Conservation (phyloP, 495 filamentous ascomycete genomes). For the Xylaria intraflava region DNA sequence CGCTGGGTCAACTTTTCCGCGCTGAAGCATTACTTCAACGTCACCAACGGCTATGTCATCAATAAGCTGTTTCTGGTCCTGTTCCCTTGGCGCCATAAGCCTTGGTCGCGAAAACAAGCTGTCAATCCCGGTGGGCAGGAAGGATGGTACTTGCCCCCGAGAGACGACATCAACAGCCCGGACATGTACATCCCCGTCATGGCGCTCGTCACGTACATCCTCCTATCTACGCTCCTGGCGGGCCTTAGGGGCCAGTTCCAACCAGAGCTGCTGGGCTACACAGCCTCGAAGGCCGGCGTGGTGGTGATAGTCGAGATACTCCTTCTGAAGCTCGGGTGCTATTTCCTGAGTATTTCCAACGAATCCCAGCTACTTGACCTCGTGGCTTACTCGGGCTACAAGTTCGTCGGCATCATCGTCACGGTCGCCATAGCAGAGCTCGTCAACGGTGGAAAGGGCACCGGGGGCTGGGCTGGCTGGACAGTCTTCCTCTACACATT, state of each 20-base stretch:
- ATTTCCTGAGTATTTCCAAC: conserved; percentile 86
- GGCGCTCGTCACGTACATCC: conserved; percentile 95
- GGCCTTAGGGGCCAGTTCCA: conserved; percentile 91
- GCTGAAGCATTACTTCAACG: conserved; percentile 97
- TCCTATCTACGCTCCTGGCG: conserved; percentile 80
- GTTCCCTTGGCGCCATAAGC: conserved; percentile 94
- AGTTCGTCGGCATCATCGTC: conserved; percentile 93
- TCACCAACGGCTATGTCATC: conserved; percentile 86
- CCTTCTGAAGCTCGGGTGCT: conserved; percentile 83
- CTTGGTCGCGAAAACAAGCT: conserved; percentile 75
- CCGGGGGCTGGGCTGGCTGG: conserved; percentile 85
- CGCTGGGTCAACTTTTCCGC: conserved; percentile 86
- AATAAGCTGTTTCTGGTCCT: conserved; percentile 83
- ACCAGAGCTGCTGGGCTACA: conserved; percentile 84
- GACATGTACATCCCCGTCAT: conserved; percentile 98
- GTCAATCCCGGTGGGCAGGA: conserved; percentile 63
- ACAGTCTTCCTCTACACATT: conserved; percentile 84
- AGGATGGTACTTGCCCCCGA: conserved; percentile 85
- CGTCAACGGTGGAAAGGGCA: conserved; percentile 67
- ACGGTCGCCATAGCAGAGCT: conserved; percentile 73
- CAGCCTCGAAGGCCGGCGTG: conserved; percentile 73
- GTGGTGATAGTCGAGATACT: conserved; percentile 83
- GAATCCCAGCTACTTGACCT: conserved; percentile 81
- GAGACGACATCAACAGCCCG: conserved; percentile 93
- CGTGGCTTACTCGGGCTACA: conserved; percentile 95